Percentiles rank a stretch among this genome's conserved stretches.
These are phyloP conservation scores for Lachnellula arida DNA, from an alignment of 2,329 filamentous ascomycete species.

Conservation along the genomic window DNA sequence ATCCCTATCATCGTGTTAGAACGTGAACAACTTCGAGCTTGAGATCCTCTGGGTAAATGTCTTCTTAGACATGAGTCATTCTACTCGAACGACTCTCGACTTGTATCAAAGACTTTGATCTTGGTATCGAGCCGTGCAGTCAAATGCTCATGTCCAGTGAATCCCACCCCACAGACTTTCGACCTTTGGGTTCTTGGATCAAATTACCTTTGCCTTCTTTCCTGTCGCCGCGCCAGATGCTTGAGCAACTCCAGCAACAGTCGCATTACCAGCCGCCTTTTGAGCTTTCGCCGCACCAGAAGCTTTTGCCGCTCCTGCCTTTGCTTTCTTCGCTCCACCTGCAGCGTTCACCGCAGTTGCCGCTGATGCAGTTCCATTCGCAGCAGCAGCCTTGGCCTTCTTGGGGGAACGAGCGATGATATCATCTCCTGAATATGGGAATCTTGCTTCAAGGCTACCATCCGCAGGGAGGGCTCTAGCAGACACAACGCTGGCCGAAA, in stretches of 20 bases:
- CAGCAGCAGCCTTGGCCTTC: neutral
- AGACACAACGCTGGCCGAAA: constrained; percentile 33
- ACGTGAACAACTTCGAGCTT: too few species aligned
- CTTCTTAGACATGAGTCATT: too few species aligned
- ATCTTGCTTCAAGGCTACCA: constrained; percentile 17
- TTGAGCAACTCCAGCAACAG: neutral
- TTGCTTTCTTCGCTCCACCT: constrained; percentile 11
- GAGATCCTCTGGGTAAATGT: too few species aligned
- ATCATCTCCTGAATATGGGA: constrained; percentile 15
- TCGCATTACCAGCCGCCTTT: neutral
- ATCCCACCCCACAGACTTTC: too few species aligned
- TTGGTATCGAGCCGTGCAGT: too few species aligned
- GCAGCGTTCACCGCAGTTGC: constrained; percentile 3
- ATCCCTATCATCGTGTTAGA: too few species aligned
- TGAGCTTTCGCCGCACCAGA: neutral
- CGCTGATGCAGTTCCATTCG: constrained; percentile 1
- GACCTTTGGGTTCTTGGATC: too few species aligned
- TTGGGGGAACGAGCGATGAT: neutral
- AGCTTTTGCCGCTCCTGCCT: constrained; percentile 3
- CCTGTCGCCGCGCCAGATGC: neutral
- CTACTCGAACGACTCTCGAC: too few species aligned
- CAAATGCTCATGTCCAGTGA: too few species aligned
- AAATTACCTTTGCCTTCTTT: neutral
- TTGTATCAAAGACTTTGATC: too few species aligned
- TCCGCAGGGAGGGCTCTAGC: constrained; percentile 25